Base-by-base conservation (phyloP, 192 early-diverging fungal genomes). In the Podila epigama region DNA sequence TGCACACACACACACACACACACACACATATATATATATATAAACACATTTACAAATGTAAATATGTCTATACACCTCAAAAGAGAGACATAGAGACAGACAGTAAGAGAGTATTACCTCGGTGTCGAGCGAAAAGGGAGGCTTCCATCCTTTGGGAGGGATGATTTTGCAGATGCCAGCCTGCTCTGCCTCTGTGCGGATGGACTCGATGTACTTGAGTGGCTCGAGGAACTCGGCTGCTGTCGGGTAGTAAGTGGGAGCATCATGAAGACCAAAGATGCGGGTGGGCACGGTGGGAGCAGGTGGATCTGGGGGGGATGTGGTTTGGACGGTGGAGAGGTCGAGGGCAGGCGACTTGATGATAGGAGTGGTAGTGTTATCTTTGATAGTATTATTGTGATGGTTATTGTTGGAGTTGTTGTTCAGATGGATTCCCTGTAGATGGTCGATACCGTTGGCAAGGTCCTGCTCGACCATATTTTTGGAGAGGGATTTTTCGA, bases 131-230 rank as follows among this genome's bases (percentile, higher is more conserved):
- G 92, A 81, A 81, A 96, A 96, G 4, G 89, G 82, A 39, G 96
- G 96, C 20, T 83, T 88, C 92, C 95, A 98, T 13, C 87, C 88
- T 51, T 66, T 73, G 1, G 97, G 97, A 34, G 97, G 97, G 29
- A 99, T 88, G 63, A 99, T 93, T 78, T 99, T 99, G 78, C 92
- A 89, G 35, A 97, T 89, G 8, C 97, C 95, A 29, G 88, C 87
- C 61, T 81, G 63, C 70, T 97, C 94, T 42, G 89, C 96, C 69
- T 88, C 81, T 0, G 83, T 64, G 15, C 91, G 83, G 69, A 97
- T 97, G 58, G 80, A 89, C 51, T 92, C 88, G 79, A 99, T 95
- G 75, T 94, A 99, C 44, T 79, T 80, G 28, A 97, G 79, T 25
- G 97, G 96, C 75, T 96, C 90, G 16, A 66, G 66, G 85, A 96